Evolutionary conservation across 805 yeast genomes (phyloP), one percentile per base, ranked within the genome.

Genomic region (Scheffersomyces amazonensis): DNA sequence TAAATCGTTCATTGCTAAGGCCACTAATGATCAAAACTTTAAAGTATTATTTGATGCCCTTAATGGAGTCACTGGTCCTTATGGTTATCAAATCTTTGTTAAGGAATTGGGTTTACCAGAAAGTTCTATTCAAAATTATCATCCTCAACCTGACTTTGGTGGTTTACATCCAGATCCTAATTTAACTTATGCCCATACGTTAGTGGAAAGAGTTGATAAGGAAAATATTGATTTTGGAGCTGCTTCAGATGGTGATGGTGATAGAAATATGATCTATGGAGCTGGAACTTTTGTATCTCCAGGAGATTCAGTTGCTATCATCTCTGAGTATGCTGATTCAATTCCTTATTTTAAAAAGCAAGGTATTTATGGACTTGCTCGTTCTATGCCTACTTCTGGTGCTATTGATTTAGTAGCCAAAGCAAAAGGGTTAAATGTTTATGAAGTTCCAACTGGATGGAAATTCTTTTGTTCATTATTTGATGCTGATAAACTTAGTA

Each of bases 401-500:
- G 98, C 99, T 23, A 75, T 91, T 52, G 99, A 91, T 54, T 73
- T 84, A 41, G 99, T 93, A 17, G 98, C 96, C 21, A 77, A 78
- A 58, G 71, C 72, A 42, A 81, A 87, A 63, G 83, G 83, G 22
- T 66, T 91, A 48, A 66, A 81, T 35, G 71, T 82, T 44, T 91
- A 91, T 64, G 99, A 93, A 66, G 98, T 93, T 5, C 99, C 99
- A 39, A 91, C 99, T 15, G 99, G 98, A 24, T 91, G 99, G 99
- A 91, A 91, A 66, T 91, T 91, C 61, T 91, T 91, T 77, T 90
- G 98, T 66, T 91, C 96, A 4, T 69, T 91, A 48, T 91, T 91
- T 54, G 99, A 91, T 59, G 90, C 95, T 28, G 80, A 87, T 55
- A 90, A 89, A 67, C 76, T 91, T 52, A 86, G 96, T 42, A 91